phyloP scores from a whole-genome alignment of 345 rosid species.

The Aethionema arabicum region DNA sequence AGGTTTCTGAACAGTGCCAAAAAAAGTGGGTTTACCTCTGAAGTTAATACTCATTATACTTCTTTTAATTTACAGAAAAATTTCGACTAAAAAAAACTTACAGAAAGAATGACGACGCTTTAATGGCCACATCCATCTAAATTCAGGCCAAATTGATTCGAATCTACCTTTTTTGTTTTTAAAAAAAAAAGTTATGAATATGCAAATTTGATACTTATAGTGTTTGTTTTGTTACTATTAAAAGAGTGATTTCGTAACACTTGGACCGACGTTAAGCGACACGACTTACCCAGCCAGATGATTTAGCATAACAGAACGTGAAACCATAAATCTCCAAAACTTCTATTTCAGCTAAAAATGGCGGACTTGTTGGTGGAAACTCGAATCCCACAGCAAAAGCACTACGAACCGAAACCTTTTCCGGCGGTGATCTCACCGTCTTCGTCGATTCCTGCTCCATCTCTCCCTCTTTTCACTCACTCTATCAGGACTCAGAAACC shows the following conservation, averaged over 20 bases:
- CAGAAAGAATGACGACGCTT: too few relatives aligned
- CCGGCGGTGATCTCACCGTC: constrained; percentile 58
- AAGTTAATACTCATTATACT: too few relatives aligned
- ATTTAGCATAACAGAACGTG: constrained; percentile 5
- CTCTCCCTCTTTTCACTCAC: constrained; percentile 38
- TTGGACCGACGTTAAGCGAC: constrained; percentile 1
- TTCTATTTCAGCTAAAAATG: constrained; percentile 31
- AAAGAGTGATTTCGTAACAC: neutral
- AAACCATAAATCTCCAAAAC: neutral
- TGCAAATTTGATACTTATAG: neutral
- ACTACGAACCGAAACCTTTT: constrained; percentile 45
- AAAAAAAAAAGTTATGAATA: neutral
- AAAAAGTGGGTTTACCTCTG: too few relatives aligned
- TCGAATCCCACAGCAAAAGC: constrained; percentile 55
- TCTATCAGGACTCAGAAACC: constrained; percentile 49
- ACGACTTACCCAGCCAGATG: neutral
- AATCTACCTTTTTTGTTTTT: neutral
- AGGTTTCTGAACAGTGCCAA: too few relatives aligned
- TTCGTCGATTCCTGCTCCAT: constrained; percentile 32
- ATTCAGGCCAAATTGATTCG: constrained; percentile 9
- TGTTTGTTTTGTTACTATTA: neutral
- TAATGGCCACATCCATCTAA: neutral
- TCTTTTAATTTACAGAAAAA: too few relatives aligned
- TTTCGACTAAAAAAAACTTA: too few relatives aligned
- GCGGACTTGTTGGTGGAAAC: constrained; percentile 42